Evolutionary conservation across 495 filamentous ascomycete species (phyloP).

Genomic region (Xylaria grammica): DNA sequence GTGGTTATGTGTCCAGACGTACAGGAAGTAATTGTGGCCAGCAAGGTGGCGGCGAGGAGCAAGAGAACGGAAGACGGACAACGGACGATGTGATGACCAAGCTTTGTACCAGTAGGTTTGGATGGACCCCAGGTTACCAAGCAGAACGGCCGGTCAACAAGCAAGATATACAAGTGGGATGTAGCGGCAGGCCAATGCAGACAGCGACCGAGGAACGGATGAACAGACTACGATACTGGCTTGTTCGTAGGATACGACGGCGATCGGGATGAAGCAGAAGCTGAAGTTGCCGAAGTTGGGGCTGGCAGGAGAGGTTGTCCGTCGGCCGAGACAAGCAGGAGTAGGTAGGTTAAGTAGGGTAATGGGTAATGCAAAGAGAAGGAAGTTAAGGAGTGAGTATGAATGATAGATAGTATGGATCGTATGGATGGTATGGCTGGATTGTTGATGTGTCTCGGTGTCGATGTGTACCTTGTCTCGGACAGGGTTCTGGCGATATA

Average conservation of each 20-base stretch:
- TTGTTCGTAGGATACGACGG: no score
- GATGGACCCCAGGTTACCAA: neutral
- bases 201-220: neutral
- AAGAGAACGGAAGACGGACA: no score
- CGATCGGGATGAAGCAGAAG: no score
- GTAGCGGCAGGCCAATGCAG: neutral
- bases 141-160: neutral
- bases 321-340: no score
- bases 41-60: slow-evolving; percentile 13
- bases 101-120: neutral
- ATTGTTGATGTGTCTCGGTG: no score
- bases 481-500: slow-evolving; percentile 13
- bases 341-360: no score
- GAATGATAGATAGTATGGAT: no score
- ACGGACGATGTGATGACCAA: slow-evolving; percentile 3
- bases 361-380: neutral
- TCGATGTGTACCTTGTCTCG: no score
- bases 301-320: slow-evolving; percentile 1
- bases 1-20: slow-evolving; percentile 20
- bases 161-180: slow-evolving; percentile 12
- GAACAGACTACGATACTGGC: neutral
- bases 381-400: no score
- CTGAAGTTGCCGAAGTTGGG: neutral
- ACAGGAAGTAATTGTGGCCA: slow-evolving; percentile 16
- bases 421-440: no score